phyloP scores from a whole-genome alignment of 2,329 filamentous ascomycete species.

The Phaeosphaeriaceae sp. region DNA sequence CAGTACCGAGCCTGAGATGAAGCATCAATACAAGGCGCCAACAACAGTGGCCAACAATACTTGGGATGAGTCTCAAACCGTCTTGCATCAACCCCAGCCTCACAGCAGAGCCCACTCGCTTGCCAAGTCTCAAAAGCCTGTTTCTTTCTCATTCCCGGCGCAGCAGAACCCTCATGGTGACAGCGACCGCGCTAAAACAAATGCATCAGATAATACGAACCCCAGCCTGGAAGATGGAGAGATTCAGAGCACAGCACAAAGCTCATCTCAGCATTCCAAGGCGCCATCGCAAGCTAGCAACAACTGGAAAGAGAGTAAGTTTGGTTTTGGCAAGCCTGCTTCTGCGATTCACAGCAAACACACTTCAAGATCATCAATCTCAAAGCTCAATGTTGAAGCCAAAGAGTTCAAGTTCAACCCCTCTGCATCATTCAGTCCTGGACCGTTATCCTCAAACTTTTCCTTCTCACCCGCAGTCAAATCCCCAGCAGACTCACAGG shows the following conservation, averaged over 20 bases:
- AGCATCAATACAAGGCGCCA: conserved; percentile 32
- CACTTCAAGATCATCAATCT: conserved; percentile 71
- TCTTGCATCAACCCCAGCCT: conserved; percentile 75
- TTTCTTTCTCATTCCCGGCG: conserved; percentile 38
- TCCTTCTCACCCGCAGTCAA: conserved; percentile 50
- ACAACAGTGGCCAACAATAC: conserved; percentile 34
- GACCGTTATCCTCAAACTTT: conserved; percentile 50
- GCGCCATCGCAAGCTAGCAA: conserved; percentile 46
- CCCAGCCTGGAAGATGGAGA: conserved; percentile 46
- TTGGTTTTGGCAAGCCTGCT: conserved; percentile 40
- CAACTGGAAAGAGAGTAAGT: conserved; percentile 45
- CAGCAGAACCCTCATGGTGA: conserved; percentile 43
- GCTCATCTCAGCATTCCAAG: conserved; percentile 43
- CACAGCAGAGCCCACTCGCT: conserved; percentile 75
- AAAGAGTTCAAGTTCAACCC: conserved; percentile 84
- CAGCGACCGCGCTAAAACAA: conserved; percentile 51
- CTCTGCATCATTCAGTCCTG: conserved; percentile 57
- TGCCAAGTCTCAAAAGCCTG: conserved; percentile 63
- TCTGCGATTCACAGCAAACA: conserved; percentile 59
- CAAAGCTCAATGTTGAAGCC: conserved; percentile 86
- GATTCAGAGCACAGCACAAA: conserved; percentile 24
- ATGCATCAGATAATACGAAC: conserved; percentile 47
- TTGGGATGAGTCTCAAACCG: conserved; percentile 46
- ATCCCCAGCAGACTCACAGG: conserved; percentile 56
- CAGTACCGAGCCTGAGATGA: conserved; percentile 60